phyloP scores from a whole-genome alignment of 1,284 basidiomycete species.

The Boletus semigastroideus region DNA sequence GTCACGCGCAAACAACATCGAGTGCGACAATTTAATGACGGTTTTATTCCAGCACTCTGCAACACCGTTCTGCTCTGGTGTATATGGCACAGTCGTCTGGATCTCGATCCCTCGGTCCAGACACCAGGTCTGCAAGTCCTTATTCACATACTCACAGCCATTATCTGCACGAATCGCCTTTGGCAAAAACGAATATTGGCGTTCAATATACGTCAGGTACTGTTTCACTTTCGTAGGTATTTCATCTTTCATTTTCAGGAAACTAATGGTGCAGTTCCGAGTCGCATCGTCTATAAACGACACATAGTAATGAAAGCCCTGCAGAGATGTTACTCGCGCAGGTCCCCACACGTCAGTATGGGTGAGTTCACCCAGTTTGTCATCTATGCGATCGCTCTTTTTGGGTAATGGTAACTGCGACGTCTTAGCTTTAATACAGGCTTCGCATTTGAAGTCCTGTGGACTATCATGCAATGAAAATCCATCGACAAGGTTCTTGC shows the following conservation, averaged over 20 bases:
- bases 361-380: neutral
- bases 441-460: neutral
- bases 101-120: too few relatives aligned
- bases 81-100: too few relatives aligned
- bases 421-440: neutral
- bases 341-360: slow-evolving; percentile 1
- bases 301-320: too few relatives aligned
- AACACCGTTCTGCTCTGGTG: neutral
- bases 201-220: too few relatives aligned
- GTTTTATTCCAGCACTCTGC: neutral
- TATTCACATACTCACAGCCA: too few relatives aligned
- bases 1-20: neutral
- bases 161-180: too few relatives aligned
- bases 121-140: too few relatives aligned
- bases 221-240: too few relatives aligned
- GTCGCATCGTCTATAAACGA: too few relatives aligned
- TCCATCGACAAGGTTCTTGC: neutral
- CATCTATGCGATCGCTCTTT: neutral
- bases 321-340: rapidly evolving
- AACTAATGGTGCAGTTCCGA: too few relatives aligned
- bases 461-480: neutral
- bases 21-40: neutral
- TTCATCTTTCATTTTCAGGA: too few relatives aligned
- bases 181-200: too few relatives aligned
- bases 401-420: neutral